Evolutionary conservation across 1,284 basidiomycete genomes (phyloP), one percentile per base, ranked within the genome.

Genomic region (Testicularia cyperi): DNA sequence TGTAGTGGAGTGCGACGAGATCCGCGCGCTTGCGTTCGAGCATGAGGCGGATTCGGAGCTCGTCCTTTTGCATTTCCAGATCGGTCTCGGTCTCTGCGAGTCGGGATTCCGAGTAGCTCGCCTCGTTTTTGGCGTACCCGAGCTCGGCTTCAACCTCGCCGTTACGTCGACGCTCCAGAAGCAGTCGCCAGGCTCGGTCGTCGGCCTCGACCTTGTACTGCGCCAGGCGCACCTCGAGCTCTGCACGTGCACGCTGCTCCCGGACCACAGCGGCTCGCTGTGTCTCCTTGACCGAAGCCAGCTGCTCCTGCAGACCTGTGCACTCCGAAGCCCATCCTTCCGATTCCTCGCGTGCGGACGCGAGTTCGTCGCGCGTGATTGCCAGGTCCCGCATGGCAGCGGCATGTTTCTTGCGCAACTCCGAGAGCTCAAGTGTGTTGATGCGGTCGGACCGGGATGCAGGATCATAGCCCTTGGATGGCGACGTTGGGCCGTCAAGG

Each of bases 261-360:
- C 57, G 49, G 15, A 39, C 38, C 14, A 47, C 20, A 4, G 48
- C 44, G 15, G 30, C 28, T 12, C 42, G 31, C 22, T 57, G 39
- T 13, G 40, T 37, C 19, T 21, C 27, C 27, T 55, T 44, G 29
- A 46, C 29, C 15, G 47, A 21, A 0, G 37, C 13, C 7, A 62
- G 43, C 38, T 55, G 58, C 19, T 45, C 58, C 23, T 62, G 52
- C 32, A 62, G 27, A 19, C 47, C 52, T 14, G 46, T 48, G 42
- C 58, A 62, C 21, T 62, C 58, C 24, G 53, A 56, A 6, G 48
- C 53, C 60, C 60, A 63, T 27, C 60, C 60, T 30, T 63, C 60
- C 7, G 49, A 53, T 8, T 63, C 60, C 22, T 63, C 60, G 20
- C 52, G 49, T 19, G 57, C 57, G 8, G 57, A 34, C 15, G 38